Evolutionary conservation across 495 filamentous ascomycete genomes (phyloP).

Genomic region (Penicillium egyptiacum): DNA sequence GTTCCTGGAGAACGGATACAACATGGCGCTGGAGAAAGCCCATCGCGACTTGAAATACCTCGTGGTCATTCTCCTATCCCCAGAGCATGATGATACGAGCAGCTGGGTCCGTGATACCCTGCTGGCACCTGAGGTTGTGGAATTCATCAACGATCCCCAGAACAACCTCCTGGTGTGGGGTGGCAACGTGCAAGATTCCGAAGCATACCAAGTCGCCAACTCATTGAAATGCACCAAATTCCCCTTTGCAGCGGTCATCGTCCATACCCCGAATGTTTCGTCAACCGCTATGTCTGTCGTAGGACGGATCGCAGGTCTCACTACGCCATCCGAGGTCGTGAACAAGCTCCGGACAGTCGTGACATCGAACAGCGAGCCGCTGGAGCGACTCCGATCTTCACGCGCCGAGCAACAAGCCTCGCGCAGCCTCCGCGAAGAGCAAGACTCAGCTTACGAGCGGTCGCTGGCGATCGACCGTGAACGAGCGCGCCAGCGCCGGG

Average conservation of each 20-base stretch:
- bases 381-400: conserved; percentile 65
- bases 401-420: conserved; percentile 75
- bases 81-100: conserved; percentile 89
- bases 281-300: conserved; percentile 85
- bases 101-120: conserved; percentile 83
- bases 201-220: conserved; percentile 86
- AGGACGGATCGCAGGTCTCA: conserved; percentile 68
- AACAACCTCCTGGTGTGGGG: conserved; percentile 87
- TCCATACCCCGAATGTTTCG: conserved; percentile 77
- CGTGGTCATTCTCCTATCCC: conserved; percentile 77
- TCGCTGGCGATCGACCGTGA: conserved; percentile 86
- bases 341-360: conserved; percentile 70
- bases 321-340: conserved; percentile 64
- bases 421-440: conserved; percentile 74
- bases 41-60: conserved; percentile 91
- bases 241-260: conserved; percentile 81
- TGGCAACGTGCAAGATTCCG: conserved; percentile 85
- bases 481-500: conserved; percentile 67
- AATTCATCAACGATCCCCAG: conserved; percentile 66
- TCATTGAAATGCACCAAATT: conserved; percentile 85
- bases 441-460: conserved; percentile 89
- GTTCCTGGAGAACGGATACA: conserved; percentile 84
- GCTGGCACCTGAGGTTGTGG: conserved; percentile 67
- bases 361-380: conserved; percentile 63
- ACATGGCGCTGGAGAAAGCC: conserved; percentile 81